A percentile compares a stretch with the other conserved stretches of the same genome.
These are phyloP conservation scores for Paecilomyces dactylethromorphus DNA, from an alignment of 2,329 filamentous ascomycete species.

Conservation along the genomic window DNA sequence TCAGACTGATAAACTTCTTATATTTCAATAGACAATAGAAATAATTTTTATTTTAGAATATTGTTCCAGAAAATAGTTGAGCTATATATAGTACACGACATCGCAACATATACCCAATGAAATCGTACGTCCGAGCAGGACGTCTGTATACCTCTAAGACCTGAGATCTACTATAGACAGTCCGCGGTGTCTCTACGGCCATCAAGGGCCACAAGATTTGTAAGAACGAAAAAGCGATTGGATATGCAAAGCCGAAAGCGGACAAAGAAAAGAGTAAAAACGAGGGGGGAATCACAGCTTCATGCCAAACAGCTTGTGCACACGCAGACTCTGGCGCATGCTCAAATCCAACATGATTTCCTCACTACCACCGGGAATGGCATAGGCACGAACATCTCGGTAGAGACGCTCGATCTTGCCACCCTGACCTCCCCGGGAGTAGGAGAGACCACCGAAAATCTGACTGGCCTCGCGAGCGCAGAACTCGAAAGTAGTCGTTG, in stretches of 20 bases:
- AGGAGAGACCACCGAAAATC: slow-evolving; percentile 92
- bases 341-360: slow-evolving; percentile 98
- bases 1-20: no score
- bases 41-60: background rate
- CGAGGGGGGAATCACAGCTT: slow-evolving; percentile 59
- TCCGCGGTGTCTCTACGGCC: background rate
- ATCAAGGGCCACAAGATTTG: background rate
- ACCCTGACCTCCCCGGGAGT: slow-evolving; percentile 88
- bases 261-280: slow-evolving; percentile 2
- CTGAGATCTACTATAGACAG: background rate
- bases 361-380: slow-evolving; percentile 90
- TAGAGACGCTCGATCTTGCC: slow-evolving; percentile 93
- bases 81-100: background rate
- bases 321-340: slow-evolving; percentile 82
- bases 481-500: slow-evolving; percentile 93
- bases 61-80: background rate
- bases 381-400: slow-evolving; percentile 90
- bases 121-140: background rate
- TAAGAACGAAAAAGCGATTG: background rate
- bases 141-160: background rate
- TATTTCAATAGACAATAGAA: background rate
- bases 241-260: background rate
- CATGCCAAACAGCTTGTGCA: slow-evolving; percentile 89
- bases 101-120: background rate
- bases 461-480: slow-evolving; percentile 93